phyloP scores from a whole-genome alignment of 768 basidiomycete species.

The Russula foetens region DNA sequence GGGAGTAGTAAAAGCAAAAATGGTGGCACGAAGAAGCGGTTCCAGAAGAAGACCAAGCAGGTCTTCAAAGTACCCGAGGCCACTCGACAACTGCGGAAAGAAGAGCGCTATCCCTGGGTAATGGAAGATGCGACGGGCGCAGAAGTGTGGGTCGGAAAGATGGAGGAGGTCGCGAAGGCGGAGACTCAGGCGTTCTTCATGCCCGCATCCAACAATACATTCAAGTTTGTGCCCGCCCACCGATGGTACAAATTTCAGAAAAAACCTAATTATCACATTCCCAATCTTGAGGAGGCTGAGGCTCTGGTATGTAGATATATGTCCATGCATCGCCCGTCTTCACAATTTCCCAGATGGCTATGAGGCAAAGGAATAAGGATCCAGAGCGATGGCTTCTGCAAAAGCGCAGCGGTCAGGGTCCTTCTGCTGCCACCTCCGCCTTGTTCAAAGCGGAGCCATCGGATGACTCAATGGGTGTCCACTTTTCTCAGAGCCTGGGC shows the following conservation, averaged over 20 bases:
- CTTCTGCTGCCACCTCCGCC: conserved; percentile 55
- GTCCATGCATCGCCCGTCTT: conserved; percentile 20
- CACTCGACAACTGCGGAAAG: conserved; percentile 65
- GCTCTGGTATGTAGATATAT: conserved; percentile 45
- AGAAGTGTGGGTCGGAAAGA: conserved; percentile 74
- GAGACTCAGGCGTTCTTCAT: conserved; percentile 78
- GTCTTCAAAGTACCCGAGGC: conserved; percentile 79
- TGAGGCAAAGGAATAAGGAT: conserved; percentile 65
- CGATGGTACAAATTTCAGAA: conserved; percentile 94
- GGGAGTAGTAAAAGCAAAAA: conserved; percentile 37
- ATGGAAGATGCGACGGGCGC: conserved; percentile 69
- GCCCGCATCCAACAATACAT: conserved; percentile 71
- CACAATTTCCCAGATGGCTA: conserved; percentile 33
- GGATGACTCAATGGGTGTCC: conserved; percentile 41
- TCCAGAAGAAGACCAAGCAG: conserved; percentile 76
- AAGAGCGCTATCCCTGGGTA: conserved; percentile 90
- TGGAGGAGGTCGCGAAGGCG: conserved; percentile 68
- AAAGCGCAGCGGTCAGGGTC: conserved; percentile 47
- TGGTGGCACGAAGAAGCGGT: conserved; percentile 51
- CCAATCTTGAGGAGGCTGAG: conserved; percentile 59
- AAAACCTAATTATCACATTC: conserved; percentile 65
- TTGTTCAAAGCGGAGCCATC: conserved; percentile 58
- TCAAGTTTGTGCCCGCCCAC: conserved; percentile 82
- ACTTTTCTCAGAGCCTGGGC: conserved; percentile 48
- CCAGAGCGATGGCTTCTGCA: conserved; percentile 64